phyloP scores from a whole-genome alignment of 2,329 filamentous ascomycete species.

The Sporothrix sp. region DNA sequence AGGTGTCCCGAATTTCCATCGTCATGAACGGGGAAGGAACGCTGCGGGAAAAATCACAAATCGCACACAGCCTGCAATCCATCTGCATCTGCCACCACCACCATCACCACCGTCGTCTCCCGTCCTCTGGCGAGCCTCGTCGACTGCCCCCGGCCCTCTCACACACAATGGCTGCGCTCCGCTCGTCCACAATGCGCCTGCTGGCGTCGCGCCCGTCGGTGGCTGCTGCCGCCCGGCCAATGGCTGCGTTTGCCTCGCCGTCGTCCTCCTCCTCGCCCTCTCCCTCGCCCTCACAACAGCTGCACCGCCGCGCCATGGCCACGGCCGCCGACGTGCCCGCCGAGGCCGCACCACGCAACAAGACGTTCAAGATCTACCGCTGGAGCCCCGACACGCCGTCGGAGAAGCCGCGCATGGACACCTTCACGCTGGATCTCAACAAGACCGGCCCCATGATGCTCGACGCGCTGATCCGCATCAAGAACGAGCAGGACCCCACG shows the following conservation, averaged over 20 bases:
- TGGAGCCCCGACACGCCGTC: slow-evolving; percentile 93
- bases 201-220: slow-evolving; percentile 28
- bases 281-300: slow-evolving; percentile 25
- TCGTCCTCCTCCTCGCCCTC: slow-evolving; percentile 25
- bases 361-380: slow-evolving; percentile 97
- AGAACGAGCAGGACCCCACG: slow-evolving; percentile 97
- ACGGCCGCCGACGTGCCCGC: slow-evolving; percentile 31
- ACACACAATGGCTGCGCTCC: slow-evolving; percentile 50
- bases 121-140: background rate
- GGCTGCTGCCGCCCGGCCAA: slow-evolving; percentile 1
- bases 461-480: slow-evolving; percentile 93
- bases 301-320: slow-evolving; percentile 43
- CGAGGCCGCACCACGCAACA: slow-evolving; percentile 58
- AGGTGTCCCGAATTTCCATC: slow-evolving; percentile 20
- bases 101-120: background rate
- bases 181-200: slow-evolving; percentile 45
- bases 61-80: no score
- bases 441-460: slow-evolving; percentile 99
- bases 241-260: background rate
- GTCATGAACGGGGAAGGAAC: slow-evolving; percentile 12
- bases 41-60: slow-evolving; percentile 1
- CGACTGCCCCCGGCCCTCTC: background rate
- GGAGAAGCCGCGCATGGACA: slow-evolving; percentile 92
- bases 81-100: no score
- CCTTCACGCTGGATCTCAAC: slow-evolving; percentile 90